These are phyloP conservation scores for Aspergillus sp. DNA, from an alignment of 2,329 filamentous ascomycete species.

Conservation along the genomic window DNA sequence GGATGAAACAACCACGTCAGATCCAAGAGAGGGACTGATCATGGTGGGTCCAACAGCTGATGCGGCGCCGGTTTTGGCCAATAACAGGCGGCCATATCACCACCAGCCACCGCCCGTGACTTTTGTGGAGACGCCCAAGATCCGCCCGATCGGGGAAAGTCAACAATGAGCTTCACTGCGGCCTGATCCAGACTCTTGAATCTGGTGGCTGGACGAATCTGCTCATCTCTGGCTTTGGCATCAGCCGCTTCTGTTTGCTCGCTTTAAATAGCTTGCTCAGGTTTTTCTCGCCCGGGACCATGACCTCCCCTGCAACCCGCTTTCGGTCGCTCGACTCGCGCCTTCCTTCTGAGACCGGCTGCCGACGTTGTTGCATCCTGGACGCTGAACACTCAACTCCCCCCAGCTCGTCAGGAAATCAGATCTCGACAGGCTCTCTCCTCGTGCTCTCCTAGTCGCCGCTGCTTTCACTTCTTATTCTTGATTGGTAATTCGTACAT, in stretches of 20 bases:
- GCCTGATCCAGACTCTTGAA: neutral
- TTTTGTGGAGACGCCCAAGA: conserved; percentile 4
- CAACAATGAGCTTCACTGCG: conserved; percentile 1
- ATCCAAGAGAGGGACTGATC: neutral
- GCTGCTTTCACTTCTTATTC: neutral
- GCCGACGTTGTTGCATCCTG: neutral
- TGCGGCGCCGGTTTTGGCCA: neutral
- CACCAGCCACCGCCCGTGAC: conserved; percentile 8
- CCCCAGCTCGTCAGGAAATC: neutral
- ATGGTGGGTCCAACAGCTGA: neutral
- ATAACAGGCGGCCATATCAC: neutral
- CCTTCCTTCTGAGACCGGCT: conserved; percentile 2
- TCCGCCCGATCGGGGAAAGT: conserved; percentile 6
- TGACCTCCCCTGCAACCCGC: neutral
- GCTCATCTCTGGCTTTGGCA: neutral
- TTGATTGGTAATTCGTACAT: neutral
- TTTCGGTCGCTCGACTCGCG: conserved; percentile 1
- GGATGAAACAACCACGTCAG: conserved; percentile 1
- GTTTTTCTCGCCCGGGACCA: neutral
- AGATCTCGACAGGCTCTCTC: neutral
- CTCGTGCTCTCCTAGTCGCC: neutral
- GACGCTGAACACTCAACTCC: neutral
- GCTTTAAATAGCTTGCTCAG: conserved; percentile 8
- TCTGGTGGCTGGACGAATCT: conserved; percentile 20
- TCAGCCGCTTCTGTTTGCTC: neutral